A percentile compares a stretch with the other conserved stretches of the same genome.
Conservation (phyloP, 2,329 filamentous ascomycete species). For the Sphaerostilbella broomeana region DNA sequence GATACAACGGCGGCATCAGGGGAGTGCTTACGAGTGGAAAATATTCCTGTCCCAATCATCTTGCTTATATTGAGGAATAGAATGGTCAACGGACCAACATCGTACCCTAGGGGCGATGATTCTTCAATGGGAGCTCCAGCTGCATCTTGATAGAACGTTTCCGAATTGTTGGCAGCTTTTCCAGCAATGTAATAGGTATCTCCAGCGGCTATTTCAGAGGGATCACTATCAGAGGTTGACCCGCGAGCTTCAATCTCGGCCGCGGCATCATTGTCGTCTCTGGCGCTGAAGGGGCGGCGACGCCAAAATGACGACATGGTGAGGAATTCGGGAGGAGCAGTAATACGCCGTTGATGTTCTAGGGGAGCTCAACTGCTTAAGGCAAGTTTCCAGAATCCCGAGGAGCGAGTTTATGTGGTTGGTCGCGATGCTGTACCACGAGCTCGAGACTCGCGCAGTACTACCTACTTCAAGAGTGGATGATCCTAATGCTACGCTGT, state of each 20-base stretch:
- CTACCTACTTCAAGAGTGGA: too few relatives aligned
- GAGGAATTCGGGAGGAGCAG: too few relatives aligned
- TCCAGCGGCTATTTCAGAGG: conserved; percentile 8
- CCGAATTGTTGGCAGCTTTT: conserved; percentile 39
- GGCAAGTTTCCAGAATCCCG: too few relatives aligned
- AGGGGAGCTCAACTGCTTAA: too few relatives aligned
- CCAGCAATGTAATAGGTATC: conserved; percentile 6
- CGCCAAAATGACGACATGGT: conserved; percentile 17
- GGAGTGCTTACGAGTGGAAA: conserved; percentile 51
- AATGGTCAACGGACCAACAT: conserved; percentile 49
- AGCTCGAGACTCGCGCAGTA: too few relatives aligned
- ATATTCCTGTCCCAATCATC: conserved; percentile 60
- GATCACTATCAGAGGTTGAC: conserved; percentile 7
- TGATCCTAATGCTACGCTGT: too few relatives aligned
- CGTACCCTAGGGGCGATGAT: conserved; percentile 52
- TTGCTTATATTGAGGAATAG: conserved; percentile 55
- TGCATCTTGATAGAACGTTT: conserved; percentile 52
- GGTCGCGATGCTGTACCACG: too few relatives aligned
- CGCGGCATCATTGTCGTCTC: conserved; percentile 8
- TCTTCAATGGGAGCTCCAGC: conserved; percentile 55
- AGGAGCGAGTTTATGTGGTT: too few relatives aligned
- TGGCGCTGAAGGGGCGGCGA: conserved; percentile 15
- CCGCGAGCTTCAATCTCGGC: conserved; percentile 15
- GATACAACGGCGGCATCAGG: neutral
- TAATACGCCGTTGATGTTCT: too few relatives aligned